A percentile compares a stretch with the other conserved stretches of the same genome.
phyloP scores from a whole-genome alignment of 352 stramenopile species.

The Phytophthora europaea region DNA sequence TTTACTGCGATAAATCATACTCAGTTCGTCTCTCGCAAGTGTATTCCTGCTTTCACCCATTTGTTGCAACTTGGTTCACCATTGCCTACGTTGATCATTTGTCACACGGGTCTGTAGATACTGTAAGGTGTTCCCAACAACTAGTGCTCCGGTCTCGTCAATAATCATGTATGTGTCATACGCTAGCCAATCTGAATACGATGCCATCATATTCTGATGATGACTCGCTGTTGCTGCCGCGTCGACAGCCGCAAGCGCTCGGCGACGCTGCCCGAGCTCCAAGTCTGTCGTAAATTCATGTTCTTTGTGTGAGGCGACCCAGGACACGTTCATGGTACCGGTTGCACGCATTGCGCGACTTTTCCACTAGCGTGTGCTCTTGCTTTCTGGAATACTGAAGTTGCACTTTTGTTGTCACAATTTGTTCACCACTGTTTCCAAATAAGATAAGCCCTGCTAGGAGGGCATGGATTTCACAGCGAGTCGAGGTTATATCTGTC shows the following conservation, averaged over 20 bases:
- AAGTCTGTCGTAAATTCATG: too few relatives aligned
- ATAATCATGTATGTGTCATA: background rate
- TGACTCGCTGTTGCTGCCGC: background rate
- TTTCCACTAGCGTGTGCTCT: background rate
- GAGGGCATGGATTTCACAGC: conserved; percentile 13
- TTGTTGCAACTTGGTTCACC: too few relatives aligned
- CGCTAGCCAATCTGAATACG: background rate
- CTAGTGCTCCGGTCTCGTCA: background rate
- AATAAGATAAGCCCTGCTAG: background rate
- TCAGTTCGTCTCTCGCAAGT: background rate
- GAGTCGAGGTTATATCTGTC: conserved; percentile 9
- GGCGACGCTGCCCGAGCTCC: too few relatives aligned
- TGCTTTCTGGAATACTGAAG: background rate
- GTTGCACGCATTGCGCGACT: background rate
- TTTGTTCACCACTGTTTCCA: conserved; percentile 1
- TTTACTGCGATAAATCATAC: background rate
- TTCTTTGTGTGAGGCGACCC: too few relatives aligned
- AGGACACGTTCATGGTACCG: background rate
- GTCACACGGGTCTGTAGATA: background rate
- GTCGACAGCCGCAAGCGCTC: too few relatives aligned
- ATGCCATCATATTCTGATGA: background rate
- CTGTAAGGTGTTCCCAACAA: background rate
- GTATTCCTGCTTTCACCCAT: background rate
- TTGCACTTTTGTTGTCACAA: conserved; percentile 18
- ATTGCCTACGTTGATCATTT: too few relatives aligned